These are phyloP conservation scores for Hondaea fermentalgiana DNA, from an alignment of 108 stramenopile genomes.

Conservation along the genomic window DNA sequence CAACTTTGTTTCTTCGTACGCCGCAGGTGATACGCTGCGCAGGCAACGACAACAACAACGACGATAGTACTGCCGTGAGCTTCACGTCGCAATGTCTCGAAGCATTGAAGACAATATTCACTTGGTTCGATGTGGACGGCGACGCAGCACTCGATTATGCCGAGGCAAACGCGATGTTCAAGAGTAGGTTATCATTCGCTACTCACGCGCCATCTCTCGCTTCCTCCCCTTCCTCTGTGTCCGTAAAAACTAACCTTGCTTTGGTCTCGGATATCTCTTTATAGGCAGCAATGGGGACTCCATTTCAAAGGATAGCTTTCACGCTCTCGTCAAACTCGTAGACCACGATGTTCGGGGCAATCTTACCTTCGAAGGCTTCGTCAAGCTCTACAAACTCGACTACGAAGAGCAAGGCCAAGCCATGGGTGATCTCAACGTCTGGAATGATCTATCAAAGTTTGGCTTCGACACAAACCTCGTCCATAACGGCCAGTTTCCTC, in stretches of 20 bases:
- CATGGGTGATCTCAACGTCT: not conserved
- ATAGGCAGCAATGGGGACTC: not conserved
- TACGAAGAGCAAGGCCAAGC: not conserved
- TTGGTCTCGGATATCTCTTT: not conserved
- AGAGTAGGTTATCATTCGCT: not conserved
- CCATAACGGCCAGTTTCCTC: not conserved
- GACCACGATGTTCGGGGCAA: not conserved
- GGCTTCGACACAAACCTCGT: not conserved
- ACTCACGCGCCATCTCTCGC: not conserved
- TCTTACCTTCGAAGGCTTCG: not conserved
- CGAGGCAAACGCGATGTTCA: not conserved
- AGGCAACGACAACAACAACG: no score
- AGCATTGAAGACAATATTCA: not conserved
- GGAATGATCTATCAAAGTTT: not conserved
- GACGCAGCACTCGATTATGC: not conserved
- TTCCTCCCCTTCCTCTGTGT: not conserved
- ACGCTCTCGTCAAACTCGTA: not conserved
- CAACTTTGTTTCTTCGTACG: no score
- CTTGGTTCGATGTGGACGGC: not conserved
- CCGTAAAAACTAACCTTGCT: not conserved
- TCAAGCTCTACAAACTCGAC: not conserved
- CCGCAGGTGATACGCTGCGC: no score
- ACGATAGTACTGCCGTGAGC: no score
- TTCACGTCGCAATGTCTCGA: no score
- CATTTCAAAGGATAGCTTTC: not conserved